Base-by-base conservation (phyloP, 2,329 filamentous ascomycete genomes). In the Dactylonectria macrodidyma region DNA sequence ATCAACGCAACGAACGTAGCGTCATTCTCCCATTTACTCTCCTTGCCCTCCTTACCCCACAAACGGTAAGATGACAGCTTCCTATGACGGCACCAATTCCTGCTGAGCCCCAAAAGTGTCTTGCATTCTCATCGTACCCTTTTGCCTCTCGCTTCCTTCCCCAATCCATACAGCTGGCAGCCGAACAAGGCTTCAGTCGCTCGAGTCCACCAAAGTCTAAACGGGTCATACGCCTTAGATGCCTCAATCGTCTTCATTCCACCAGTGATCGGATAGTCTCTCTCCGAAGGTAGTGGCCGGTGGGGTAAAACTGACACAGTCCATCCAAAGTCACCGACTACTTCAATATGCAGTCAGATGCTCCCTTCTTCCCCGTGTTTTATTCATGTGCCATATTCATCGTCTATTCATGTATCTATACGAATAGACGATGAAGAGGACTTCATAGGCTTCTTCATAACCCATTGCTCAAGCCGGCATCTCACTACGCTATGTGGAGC, bases 401-500 rank as follows among this genome's bases (percentile, higher is more conserved):
- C 30, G 5, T 16, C 16, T 7, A 30, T 30, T 16, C 12, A 19
- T 19, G 19, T 19, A 19, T 19, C 19, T 19, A 19, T 19, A 19
- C 19, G 19, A 19, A 19, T 19, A 19, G 19, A 19, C 19, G 19
- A 19, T 19, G 19, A 19, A 19, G 19, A 19, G 48, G 12, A 26
- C 8, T n/a, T 6, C 26, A 52, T 52, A 26, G 33, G 34, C 2
- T n/a, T 22, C n/a, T 30, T 22, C 34, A 30, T 9, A 34, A 26
- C 12, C 16, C 30, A 50, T 14, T 44, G 8, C 50, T 30, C 3
- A 9, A 19, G n/a, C 8, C 41, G 41, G 41, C 14, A 44, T 44
- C 41, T n/a, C 16, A n/a, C 6, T 6, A n/a, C 16, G 41, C 41
- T n/a, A n/a, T 59, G 57, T 59, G 57, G 46, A 41, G n/a, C 57